These are phyloP conservation scores for Garcia nutans DNA, from an alignment of 345 rosid species.

Conservation along the genomic window DNA sequence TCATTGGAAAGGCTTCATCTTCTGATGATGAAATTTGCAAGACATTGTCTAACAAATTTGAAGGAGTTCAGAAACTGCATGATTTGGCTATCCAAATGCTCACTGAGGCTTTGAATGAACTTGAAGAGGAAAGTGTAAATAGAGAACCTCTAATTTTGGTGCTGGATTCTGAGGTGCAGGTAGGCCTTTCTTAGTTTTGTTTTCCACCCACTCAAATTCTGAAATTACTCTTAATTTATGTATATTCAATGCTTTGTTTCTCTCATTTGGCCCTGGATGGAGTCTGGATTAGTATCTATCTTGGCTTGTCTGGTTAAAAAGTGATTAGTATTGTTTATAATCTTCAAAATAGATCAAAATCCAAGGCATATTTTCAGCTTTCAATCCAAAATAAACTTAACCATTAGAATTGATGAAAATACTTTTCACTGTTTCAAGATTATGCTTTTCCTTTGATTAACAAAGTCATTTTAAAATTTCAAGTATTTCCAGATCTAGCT, in stretches of 20 bases:
- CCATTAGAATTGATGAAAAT: background rate
- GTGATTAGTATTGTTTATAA: too few relatives aligned
- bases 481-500: background rate
- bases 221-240: background rate
- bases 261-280: background rate
- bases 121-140: constrained; percentile 35
- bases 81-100: constrained; percentile 60
- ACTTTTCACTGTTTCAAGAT: constrained; percentile 1
- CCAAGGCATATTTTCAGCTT: background rate
- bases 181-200: constrained; percentile 23
- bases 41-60: constrained; percentile 24
- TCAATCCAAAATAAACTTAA: too few relatives aligned
- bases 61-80: constrained; percentile 35
- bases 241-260: constrained; percentile 2
- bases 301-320: background rate
- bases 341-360: background rate
- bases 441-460: background rate
- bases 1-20: constrained; percentile 43
- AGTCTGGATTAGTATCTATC: background rate
- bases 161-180: constrained; percentile 85
- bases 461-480: background rate
- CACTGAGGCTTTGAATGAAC: constrained; percentile 54
- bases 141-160: constrained; percentile 78
- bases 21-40: constrained; percentile 36
- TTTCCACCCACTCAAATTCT: background rate